phyloP scores from a whole-genome alignment of 495 filamentous ascomycete species.

The Oleoguttula mirabilis region DNA sequence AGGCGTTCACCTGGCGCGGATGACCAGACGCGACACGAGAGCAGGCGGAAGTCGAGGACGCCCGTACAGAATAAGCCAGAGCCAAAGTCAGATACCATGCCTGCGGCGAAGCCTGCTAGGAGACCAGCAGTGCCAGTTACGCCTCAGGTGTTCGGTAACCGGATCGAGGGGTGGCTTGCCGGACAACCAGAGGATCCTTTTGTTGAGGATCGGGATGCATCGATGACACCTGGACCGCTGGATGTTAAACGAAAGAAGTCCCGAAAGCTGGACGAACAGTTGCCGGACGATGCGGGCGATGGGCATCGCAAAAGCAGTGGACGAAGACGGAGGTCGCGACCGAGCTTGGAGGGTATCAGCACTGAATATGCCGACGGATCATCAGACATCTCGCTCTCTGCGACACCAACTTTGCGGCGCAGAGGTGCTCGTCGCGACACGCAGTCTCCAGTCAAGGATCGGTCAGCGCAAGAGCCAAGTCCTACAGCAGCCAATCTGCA shows the following conservation, averaged over 20 bases:
- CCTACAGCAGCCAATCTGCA: too few relatives aligned
- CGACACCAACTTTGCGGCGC: conserved; percentile 22
- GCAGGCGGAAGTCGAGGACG: conserved; percentile 10
- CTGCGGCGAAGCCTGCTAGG: not conserved
- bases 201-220: conserved; percentile 12
- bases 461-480: conserved; percentile 10
- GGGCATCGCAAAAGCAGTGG: conserved; percentile 2
- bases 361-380: not conserved
- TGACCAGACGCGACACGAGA: not conserved
- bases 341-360: conserved; percentile 4
- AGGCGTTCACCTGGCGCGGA: not conserved
- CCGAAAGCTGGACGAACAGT: not conserved
- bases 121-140: conserved; percentile 1
- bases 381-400: conserved; percentile 3
- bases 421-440: conserved; percentile 23
- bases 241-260: conserved; percentile 14
- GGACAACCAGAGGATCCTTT: conserved; percentile 29
- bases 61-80: not conserved
- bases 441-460: conserved; percentile 27
- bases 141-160: conserved; percentile 22
- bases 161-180: conserved; percentile 31
- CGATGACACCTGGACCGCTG: conserved; percentile 9
- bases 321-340: conserved; percentile 1
- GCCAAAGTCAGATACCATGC: not conserved
- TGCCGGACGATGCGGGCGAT: not conserved